Conservation (phyloP, 2,329 filamentous ascomycete species). For the Sporothrix mexicana region DNA sequence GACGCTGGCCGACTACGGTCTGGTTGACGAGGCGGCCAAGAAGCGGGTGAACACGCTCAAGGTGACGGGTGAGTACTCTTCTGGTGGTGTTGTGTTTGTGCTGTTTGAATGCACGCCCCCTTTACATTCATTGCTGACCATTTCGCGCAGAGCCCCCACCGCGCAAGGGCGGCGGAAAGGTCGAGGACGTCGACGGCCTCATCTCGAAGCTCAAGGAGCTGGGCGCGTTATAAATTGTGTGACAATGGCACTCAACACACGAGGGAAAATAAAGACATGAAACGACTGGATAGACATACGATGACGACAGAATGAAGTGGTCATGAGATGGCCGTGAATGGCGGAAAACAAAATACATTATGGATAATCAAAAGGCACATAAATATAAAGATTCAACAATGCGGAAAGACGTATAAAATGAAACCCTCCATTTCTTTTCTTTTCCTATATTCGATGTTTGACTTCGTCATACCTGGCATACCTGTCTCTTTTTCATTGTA, state of each 20-base stretch:
- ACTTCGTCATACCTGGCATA: too few species aligned
- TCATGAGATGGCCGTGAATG: background rate
- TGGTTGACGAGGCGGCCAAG: conserved; percentile 74
- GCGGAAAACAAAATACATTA: background rate
- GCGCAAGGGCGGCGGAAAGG: conserved; percentile 92
- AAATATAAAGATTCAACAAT: background rate
- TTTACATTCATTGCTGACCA: conserved; percentile 4
- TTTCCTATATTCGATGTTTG: too few species aligned
- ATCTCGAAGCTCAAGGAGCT: conserved; percentile 94
- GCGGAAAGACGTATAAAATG: background rate
- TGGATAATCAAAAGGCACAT: conserved; percentile 11
- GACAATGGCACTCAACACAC: background rate
- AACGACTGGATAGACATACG: background rate
- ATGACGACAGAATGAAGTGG: background rate
- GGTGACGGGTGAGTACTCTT: conserved; percentile 70
- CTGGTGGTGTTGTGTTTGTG: too few species aligned
- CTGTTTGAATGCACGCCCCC: too few species aligned
- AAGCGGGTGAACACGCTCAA: conserved; percentile 86
- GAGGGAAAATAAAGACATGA: background rate
- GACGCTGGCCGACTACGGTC: conserved; percentile 78
- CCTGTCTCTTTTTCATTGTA: too few species aligned
- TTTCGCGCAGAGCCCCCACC: conserved; percentile 73
- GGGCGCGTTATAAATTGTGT: conserved; percentile 71
- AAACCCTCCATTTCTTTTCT: too few species aligned
- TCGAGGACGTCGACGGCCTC: conserved; percentile 95